Base-by-base conservation (phyloP, 2,329 filamentous ascomycete genomes). In the Pyrenophora teres region DNA sequence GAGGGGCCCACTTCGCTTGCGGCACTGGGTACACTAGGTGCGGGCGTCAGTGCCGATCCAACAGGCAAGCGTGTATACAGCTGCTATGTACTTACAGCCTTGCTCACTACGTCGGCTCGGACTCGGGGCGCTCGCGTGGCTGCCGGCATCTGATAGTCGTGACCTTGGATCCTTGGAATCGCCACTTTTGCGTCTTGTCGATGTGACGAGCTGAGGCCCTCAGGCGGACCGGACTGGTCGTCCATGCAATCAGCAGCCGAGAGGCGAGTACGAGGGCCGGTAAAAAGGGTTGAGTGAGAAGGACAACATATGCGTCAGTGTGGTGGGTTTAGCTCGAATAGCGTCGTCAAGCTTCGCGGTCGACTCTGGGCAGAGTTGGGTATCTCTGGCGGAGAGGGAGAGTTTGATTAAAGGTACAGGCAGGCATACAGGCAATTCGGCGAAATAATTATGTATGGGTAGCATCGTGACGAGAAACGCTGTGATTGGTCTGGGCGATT, bases 1-100 rank as follows among this genome's bases (percentile, higher is more conserved):
- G 36, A 40, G 16, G 21, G 40, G 40, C 57, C 42, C 46, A 63
- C 60, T 63, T 53, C 56, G 44, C 32, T 59, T 63, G n/a, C 57
- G 57, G 19, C 60, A 63, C 23, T 52, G 48, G 4, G 49, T 59
- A 42, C 57, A 63, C 60, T 63, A 38, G 7, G 27, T 8, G 21
- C 30, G 31, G 23, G 16, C 7, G 13, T 51, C 38, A 55, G 51
- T 7, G 2, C 40, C 19, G 40, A 40, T n/a, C 40, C 41, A 46
- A 51, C 32, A 6, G 21, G 2, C 9, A 12, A 30, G 33, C 16
- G 9, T 25, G 36, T 33, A n/a, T 18, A 10, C 1, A 35, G 7
- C 13, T 7, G 12, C 18, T 5, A 54, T n/a, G 13, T 6, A 54
- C 59, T 46, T 30, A 57, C 59, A 23, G 59, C 57, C 37, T 58